Conservation (phyloP, 805 yeast species). For the Hemisphaericaspora nanyangensis region DNA sequence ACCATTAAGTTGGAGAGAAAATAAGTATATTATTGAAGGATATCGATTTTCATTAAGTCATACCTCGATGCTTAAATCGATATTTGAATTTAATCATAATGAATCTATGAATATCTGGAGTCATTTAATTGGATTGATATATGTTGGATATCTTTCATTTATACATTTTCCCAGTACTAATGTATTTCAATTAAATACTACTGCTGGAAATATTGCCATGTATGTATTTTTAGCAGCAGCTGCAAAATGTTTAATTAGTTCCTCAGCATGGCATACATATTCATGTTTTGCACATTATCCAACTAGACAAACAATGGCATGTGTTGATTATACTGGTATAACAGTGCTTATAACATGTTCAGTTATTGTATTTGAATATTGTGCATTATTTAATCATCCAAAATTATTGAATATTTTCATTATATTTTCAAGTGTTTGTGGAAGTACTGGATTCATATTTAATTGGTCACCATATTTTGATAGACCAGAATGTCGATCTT, state of each 20-base stretch:
- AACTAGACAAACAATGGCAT: conserved; percentile 74
- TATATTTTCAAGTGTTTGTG: conserved; percentile 59
- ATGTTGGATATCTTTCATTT: conserved; percentile 53
- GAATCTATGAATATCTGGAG: conserved; percentile 95
- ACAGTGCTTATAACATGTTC: conserved; percentile 87
- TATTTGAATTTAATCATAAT: conserved; percentile 65
- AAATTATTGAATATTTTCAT: conserved; percentile 48
- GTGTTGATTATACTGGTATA: conserved; percentile 94
- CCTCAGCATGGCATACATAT: conserved; percentile 90
- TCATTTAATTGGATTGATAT: conserved; percentile 67
- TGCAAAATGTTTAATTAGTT: conserved; percentile 70
- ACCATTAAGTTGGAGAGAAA: conserved; percentile 92
- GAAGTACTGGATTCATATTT: conserved; percentile 67
- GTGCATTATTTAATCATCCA: conserved; percentile 64
- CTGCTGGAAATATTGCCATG: conserved; percentile 47
- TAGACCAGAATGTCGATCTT: conserved; percentile 74
- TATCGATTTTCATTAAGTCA: conserved; percentile 77
- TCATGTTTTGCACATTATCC: conserved; percentile 64
- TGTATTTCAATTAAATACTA: conserved; percentile 42
- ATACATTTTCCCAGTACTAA: conserved; percentile 62
- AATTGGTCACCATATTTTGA: conserved; percentile 95
- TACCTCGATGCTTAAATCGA: conserved; percentile 52
- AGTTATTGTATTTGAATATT: conserved; percentile 80
- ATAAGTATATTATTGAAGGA: conserved; percentile 77
- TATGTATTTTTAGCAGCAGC: conserved; percentile 69